Evolutionary conservation across 495 filamentous ascomycete genomes (phyloP), one percentile per base, ranked within the genome.

Genomic region (Aspergillus taichungensis): DNA sequence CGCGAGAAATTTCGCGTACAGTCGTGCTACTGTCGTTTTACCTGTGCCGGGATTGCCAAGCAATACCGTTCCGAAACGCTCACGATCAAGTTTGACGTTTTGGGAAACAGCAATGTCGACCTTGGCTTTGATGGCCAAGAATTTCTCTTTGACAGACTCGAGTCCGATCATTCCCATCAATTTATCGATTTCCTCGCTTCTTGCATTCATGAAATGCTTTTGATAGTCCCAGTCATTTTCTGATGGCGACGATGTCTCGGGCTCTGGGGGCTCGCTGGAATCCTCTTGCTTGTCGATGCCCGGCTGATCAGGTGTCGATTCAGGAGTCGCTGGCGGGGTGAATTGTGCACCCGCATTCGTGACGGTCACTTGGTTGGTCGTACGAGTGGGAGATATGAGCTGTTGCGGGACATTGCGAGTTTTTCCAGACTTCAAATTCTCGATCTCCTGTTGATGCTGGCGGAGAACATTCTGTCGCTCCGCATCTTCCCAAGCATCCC

Each of bases 1-100:
- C 0, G 75, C 64, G 3, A 91, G 59, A 45, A 89, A 82, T 35
- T 78, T 73, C 6, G 80, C 84, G 47, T 90, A 94, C 0, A 85
- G 59, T 6, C 84, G 72, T n/a, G 86, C 85, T 10, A 90, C 80
- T 0, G 86, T 91, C 0, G 87, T 91, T 67, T 91, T 94, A 79
- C 85, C 86, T 42, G 84, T 90, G 7, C 87, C 87, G 0, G 87
- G 87, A 60, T 91, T 94, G 1, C 87, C 87, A 0, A 88, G 69
- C 9, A 94, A 67, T 0, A 74, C 74, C 1, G 74, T 68, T 12
- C 80, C 76, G 47, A 84, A 82, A 10, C 86, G 64, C 45, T 88
- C 79, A 0, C 61, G 52, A 24, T 67, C 71, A 5, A 86, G 55
- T 38, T 80, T 69, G 0, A 71, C 58, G 1, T 63, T 62, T 46